Evolutionary conservation across 306 rosid genomes (phyloP).

Genomic region (Acacia crassicarpa): DNA sequence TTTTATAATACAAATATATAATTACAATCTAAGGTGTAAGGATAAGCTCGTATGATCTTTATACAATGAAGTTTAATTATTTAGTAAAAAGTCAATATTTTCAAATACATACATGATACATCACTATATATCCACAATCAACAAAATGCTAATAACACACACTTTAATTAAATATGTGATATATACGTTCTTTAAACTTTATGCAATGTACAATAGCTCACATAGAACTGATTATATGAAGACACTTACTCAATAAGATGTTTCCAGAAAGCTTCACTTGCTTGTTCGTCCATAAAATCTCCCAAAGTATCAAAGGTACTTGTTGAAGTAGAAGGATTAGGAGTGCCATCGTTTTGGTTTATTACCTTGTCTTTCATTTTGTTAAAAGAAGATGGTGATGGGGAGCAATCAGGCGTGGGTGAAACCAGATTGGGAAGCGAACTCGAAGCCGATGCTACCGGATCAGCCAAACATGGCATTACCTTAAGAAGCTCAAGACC

Average conservation of each 20-base stretch:
- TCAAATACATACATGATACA: slow-evolving; percentile 10
- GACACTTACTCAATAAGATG: slow-evolving; percentile 45
- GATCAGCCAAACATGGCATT: slow-evolving; percentile 10
- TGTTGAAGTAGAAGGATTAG: slow-evolving; percentile 44
- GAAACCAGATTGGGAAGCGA: slow-evolving; percentile 53
- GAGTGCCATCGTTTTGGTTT: slow-evolving; percentile 31
- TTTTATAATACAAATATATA: too few relatives aligned
- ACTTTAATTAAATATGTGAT: neutral
- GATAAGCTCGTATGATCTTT: neutral
- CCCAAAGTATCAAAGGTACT: slow-evolving; percentile 50
- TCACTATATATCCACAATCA: neutral
- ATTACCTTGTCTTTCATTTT: slow-evolving; percentile 31
- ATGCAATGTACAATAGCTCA: neutral
- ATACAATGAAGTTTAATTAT: slow-evolving; percentile 23
- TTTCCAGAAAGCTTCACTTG: slow-evolving; percentile 57
- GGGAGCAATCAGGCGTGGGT: slow-evolving; percentile 40
- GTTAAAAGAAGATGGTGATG: neutral
- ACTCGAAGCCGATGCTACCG: slow-evolving; percentile 16
- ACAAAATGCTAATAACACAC: neutral
- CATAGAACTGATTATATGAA: neutral
- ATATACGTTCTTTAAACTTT: neutral
- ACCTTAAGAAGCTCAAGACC: slow-evolving; percentile 18
- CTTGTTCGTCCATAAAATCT: slow-evolving; percentile 51
- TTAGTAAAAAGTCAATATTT: slow-evolving; percentile 17
- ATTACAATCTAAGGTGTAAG: too few relatives aligned